These are phyloP conservation scores for Nicotiana rustica DNA, from an alignment of 305 asterid species.

Conservation along the genomic window DNA sequence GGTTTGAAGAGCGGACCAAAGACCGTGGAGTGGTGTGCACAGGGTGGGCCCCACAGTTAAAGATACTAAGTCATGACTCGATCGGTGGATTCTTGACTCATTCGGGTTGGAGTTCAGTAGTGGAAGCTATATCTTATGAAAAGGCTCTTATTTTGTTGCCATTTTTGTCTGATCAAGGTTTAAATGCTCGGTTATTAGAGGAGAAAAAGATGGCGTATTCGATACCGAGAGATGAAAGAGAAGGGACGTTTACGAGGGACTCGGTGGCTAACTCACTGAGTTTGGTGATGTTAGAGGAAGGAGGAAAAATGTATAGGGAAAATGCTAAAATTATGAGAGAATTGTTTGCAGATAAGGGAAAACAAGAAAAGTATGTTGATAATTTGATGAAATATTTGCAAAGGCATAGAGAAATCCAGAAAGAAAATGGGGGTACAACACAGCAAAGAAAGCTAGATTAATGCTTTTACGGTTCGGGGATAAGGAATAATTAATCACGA, in stretches of 20 bases:
- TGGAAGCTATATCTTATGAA: conserved; percentile 57
- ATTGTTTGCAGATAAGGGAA: conserved; percentile 39
- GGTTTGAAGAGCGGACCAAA: conserved; percentile 53
- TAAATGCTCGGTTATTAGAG: conserved; percentile 52
- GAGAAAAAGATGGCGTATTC: conserved; percentile 48
- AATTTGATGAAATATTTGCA: conserved; percentile 18
- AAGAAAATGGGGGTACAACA: neutral
- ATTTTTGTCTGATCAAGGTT: conserved; percentile 57
- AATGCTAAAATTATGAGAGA: conserved; percentile 41
- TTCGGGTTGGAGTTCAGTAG: conserved; percentile 59
- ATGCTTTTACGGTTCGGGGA: neutral
- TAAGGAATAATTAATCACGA: too few relatives aligned
- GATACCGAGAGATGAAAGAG: conserved; percentile 51
- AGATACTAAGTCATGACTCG: conserved; percentile 56
- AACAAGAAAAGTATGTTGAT: conserved; percentile 33
- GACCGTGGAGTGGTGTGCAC: conserved; percentile 57
- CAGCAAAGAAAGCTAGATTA: neutral
- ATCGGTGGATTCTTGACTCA: conserved; percentile 66
- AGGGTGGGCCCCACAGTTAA: conserved; percentile 60
- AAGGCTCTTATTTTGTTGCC: conserved; percentile 51
- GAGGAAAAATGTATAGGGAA: conserved; percentile 44
- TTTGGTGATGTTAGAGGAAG: conserved; percentile 49
- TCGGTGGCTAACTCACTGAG: conserved; percentile 55
- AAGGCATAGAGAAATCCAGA: neutral
- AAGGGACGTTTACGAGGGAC: conserved; percentile 53